Conservation (phyloP, 108 stramenopile genomes). For the Aurantiochytrium sp. region DNA sequence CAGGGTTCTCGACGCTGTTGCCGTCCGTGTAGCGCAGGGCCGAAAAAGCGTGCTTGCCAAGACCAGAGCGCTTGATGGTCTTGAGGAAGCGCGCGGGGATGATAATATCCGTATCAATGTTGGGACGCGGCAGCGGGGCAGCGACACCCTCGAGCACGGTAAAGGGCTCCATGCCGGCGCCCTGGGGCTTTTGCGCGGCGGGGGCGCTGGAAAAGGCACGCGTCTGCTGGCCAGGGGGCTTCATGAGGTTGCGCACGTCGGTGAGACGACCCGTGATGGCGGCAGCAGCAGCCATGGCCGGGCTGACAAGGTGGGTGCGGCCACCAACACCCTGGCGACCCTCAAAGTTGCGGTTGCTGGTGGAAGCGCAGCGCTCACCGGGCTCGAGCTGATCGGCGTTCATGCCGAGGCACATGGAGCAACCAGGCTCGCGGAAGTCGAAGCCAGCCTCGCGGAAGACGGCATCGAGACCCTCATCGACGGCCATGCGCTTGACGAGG, state of each 20-base stretch:
- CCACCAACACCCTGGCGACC: constrained; percentile 87
- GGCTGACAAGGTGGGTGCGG: constrained; percentile 79
- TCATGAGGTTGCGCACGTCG: constrained; percentile 76
- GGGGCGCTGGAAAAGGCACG: constrained; percentile 40
- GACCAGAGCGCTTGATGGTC: constrained; percentile 80
- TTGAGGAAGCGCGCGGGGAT: constrained; percentile 90
- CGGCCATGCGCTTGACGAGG: constrained; percentile 82
- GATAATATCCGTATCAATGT: constrained; percentile 93
- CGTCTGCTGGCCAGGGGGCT: constrained; percentile 47
- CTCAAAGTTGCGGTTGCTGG: constrained; percentile 90
- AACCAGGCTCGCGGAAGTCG: constrained; percentile 88
- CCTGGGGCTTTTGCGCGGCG: background rate
- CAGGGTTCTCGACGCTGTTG: constrained; percentile 54
- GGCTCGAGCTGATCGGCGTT: constrained; percentile 84
- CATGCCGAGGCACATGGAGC: constrained; percentile 90
- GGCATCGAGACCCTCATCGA: constrained; percentile 80
- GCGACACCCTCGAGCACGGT: constrained; percentile 61
- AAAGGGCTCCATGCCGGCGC: constrained; percentile 65
- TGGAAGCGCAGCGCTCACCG: constrained; percentile 81
- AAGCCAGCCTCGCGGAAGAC: constrained; percentile 81
- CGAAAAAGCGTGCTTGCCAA: constrained; percentile 85
- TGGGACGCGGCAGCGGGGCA: constrained; percentile 81
- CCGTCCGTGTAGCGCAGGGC: constrained; percentile 64
- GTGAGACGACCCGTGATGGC: constrained; percentile 71
- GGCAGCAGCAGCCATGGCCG: constrained; percentile 83